phyloP scores from a whole-genome alignment of 2,329 filamentous ascomycete species.

The Epichloe scottii region DNA sequence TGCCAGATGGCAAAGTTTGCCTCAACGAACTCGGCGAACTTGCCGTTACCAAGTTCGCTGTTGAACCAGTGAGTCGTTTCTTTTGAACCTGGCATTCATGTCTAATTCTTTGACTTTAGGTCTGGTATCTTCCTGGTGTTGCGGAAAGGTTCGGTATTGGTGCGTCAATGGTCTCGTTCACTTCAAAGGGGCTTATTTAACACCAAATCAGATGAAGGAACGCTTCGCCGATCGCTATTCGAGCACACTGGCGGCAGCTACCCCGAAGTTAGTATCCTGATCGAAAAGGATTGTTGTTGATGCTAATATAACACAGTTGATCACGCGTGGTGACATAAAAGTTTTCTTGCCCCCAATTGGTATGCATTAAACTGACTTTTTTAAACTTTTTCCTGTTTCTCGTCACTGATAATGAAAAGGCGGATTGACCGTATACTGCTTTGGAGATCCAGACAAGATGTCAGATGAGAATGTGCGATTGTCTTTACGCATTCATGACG shows the following conservation, averaged over 20 bases:
- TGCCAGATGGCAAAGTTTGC: slow-evolving; percentile 78
- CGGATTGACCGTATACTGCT: slow-evolving; percentile 91
- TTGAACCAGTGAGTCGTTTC: slow-evolving; percentile 61
- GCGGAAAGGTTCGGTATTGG: slow-evolving; percentile 87
- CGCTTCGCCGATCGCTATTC: slow-evolving; percentile 74
- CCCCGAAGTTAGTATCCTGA: slow-evolving; percentile 44
- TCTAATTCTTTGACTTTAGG: slow-evolving; percentile 17
- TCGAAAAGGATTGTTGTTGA: neutral
- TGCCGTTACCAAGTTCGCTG: slow-evolving; percentile 90
- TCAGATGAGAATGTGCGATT: slow-evolving; percentile 71
- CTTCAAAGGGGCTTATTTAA: slow-evolving; percentile 13
- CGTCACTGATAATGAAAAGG: slow-evolving; percentile 27
- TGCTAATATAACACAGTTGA: slow-evolving; percentile 38
- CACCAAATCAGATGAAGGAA: slow-evolving; percentile 56
- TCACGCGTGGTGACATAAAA: slow-evolving; percentile 90
- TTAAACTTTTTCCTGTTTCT: neutral
- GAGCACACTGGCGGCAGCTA: slow-evolving; percentile 95
- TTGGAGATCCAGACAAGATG: slow-evolving; percentile 90
- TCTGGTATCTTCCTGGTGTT: slow-evolving; percentile 77
- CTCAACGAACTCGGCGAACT: slow-evolving; percentile 77
- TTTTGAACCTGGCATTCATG: neutral
- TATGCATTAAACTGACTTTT: slow-evolving; percentile 14
- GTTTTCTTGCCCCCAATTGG: slow-evolving; percentile 89
- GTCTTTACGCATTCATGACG: slow-evolving; percentile 68
- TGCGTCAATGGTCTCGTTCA: slow-evolving; percentile 21